These are phyloP conservation scores for Meira nashicola DNA, from an alignment of 1,284 basidiomycete species.

Conservation along the genomic window DNA sequence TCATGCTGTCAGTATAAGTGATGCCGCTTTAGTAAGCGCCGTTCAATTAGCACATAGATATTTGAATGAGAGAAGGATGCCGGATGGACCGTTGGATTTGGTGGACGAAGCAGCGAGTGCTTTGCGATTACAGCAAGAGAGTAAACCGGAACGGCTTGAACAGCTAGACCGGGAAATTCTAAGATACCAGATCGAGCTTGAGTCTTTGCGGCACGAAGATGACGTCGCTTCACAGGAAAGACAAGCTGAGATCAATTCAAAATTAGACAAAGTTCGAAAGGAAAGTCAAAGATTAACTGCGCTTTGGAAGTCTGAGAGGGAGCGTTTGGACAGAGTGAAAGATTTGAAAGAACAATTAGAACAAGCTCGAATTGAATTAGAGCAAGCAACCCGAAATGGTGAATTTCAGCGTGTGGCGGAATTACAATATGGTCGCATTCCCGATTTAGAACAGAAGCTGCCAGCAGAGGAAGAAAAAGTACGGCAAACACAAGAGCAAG, in stretches of 20 bases:
- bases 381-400: slow-evolving; percentile 78
- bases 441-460: slow-evolving; percentile 70
- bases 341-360: slow-evolving; percentile 74
- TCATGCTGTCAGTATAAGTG: slow-evolving; percentile 68
- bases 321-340: slow-evolving; percentile 71
- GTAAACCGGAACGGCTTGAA: slow-evolving; percentile 80
- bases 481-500: background rate
- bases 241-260: slow-evolving; percentile 62
- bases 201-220: slow-evolving; percentile 79
- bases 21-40: slow-evolving; percentile 82
- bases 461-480: slow-evolving; percentile 64
- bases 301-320: slow-evolving; percentile 73
- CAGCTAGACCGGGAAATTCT: slow-evolving; percentile 75
- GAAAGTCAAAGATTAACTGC: slow-evolving; percentile 58
- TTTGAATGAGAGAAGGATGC: slow-evolving; percentile 57
- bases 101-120: slow-evolving; percentile 59
- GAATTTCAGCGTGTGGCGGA: slow-evolving; percentile 73
- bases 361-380: slow-evolving; percentile 74
- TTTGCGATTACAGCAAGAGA: slow-evolving; percentile 83
- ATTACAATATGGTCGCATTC: slow-evolving; percentile 77
- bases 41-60: slow-evolving; percentile 92
- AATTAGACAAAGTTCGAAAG: slow-evolving; percentile 17
- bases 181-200: slow-evolving; percentile 76
- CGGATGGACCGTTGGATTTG: slow-evolving; percentile 53
- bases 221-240: slow-evolving; percentile 76